Base-by-base conservation (phyloP, 371 early-diverging fungal genomes). In the Syncephalastrum racemosum region DNA sequence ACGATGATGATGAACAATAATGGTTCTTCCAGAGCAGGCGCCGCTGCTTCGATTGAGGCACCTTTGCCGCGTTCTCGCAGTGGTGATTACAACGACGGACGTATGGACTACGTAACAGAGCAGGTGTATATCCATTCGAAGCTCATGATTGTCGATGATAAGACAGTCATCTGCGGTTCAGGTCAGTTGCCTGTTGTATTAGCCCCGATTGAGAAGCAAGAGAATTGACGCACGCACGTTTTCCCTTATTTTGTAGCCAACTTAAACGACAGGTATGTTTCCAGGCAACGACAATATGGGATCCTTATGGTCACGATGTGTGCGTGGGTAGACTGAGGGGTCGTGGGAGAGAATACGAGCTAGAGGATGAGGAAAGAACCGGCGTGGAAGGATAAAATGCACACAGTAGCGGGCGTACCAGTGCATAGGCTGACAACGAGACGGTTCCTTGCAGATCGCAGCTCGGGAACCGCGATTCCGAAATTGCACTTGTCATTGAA, bases 391-490 rank as follows among this genome's bases (percentile, higher is more conserved):
- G n/a, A n/a, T n/a, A n/a, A n/a, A n/a, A n/a, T 27, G 27, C 6
- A 27, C 27, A 27, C 27, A 27, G 27, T 3, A 27, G 7, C 27
- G 27, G 27, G 27, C 27, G 7, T 27, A 27, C 27, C 4, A 27
- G 27, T 27, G 27, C 27, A 27, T 27, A 3, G 27, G 7, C 27
- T 27, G 27, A 27, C 27, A 27, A 27, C 27, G 27, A 27, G 27
- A 4, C 6, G 27, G 27, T 3, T 27, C 45, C 10, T 40, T 27
- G 23, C 41, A 88, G 97, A 23, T 93, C 93, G 3, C 88, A 91
- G 77, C 66, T 87, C 44, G 97, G 97, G n/a, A 84, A 83, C 62
- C 85, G 95, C 44, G 97, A 97, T 67, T 91, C 94, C 4, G 97
- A 97, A 71, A 83, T 95, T 56, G 92, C 92, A 22, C 79, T 90